A percentile compares a stretch with the other conserved stretches of the same genome.
Evolutionary conservation across 352 stramenopile species (phyloP).

Genomic region (Plasmopara viticola): DNA sequence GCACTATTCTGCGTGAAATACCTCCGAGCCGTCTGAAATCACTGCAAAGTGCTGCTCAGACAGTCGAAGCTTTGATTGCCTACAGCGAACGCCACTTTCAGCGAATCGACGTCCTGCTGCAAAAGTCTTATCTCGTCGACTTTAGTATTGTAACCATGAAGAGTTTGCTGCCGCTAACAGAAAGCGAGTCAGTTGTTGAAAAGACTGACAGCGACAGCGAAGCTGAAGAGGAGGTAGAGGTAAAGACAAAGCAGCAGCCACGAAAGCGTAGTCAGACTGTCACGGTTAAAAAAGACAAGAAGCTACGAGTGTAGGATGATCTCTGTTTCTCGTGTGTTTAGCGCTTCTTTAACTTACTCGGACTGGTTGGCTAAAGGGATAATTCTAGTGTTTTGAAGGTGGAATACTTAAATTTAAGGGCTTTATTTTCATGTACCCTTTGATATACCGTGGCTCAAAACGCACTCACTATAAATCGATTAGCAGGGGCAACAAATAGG

Average conservation of each 20-base stretch:
- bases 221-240: slow-evolving; percentile 10
- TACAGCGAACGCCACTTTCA: slow-evolving; percentile 98
- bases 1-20: slow-evolving; percentile 79
- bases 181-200: slow-evolving; percentile 23
- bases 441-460: too few relatives aligned
- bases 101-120: slow-evolving; percentile 92
- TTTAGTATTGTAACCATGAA: slow-evolving; percentile 88
- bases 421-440: too few relatives aligned
- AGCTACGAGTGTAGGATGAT: slow-evolving; percentile 36
- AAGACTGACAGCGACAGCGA: slow-evolving; percentile 41
- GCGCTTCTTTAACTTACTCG: too few relatives aligned
- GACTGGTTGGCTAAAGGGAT: too few relatives aligned
- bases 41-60: slow-evolving; percentile 60
- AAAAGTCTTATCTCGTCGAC: slow-evolving; percentile 96
- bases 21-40: slow-evolving; percentile 59
- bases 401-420: too few relatives aligned
- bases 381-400: too few relatives aligned
- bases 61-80: slow-evolving; percentile 91
- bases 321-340: too few relatives aligned
- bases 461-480: too few relatives aligned
- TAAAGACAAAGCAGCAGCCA: slow-evolving; percentile 20
- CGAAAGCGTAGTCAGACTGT: slow-evolving; percentile 22
- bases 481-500: too few relatives aligned
- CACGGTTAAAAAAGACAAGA: slow-evolving; percentile 26
- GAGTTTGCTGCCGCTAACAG: slow-evolving; percentile 52